Percentiles rank a stretch among this genome's conserved stretches.
phyloP scores from a whole-genome alignment of 768 basidiomycete genomes.

The Antrodiella citrinella region DNA sequence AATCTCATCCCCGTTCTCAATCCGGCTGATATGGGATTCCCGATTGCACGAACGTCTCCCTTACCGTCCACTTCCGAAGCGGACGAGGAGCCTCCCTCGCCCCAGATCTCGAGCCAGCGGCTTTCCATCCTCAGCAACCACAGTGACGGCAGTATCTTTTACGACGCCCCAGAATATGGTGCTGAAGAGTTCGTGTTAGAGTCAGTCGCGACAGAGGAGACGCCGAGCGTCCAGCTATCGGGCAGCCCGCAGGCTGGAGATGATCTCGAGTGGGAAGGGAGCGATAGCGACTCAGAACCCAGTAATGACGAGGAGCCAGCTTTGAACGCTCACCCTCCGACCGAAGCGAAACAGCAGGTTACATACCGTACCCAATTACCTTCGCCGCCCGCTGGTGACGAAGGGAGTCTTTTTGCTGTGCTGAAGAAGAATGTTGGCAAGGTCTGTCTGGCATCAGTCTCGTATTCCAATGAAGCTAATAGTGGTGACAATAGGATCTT shows the following conservation, averaged over 20 bases:
- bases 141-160: slow-evolving; percentile 52
- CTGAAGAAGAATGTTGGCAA: slow-evolving; percentile 88
- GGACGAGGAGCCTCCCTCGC: slow-evolving; percentile 13
- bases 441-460: slow-evolving; percentile 38
- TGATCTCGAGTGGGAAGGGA: slow-evolving; percentile 6
- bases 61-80: slow-evolving; percentile 44
- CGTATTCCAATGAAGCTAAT: not conserved
- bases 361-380: slow-evolving; percentile 52
- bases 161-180: slow-evolving; percentile 61
- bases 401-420: slow-evolving; percentile 76
- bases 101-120: slow-evolving; percentile 11
- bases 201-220: slow-evolving; percentile 40
- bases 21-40: slow-evolving; percentile 4
- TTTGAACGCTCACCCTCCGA: slow-evolving; percentile 4
- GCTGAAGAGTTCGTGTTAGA: slow-evolving; percentile 65
- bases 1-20: slow-evolving; percentile 20
- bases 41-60: slow-evolving; percentile 22
- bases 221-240: not conserved
- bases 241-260: not conserved
- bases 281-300: slow-evolving; percentile 4
- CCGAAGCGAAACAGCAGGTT: slow-evolving; percentile 21
- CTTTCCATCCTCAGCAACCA: slow-evolving; percentile 19
- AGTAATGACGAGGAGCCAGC: slow-evolving; percentile 1
- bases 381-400: slow-evolving; percentile 54
- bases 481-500: slow-evolving; percentile 46